A percentile compares a stretch with the other conserved stretches of the same genome.
These are phyloP conservation scores for Pulveroboletus sp. DNA, from an alignment of 768 basidiomycete species.

Conservation along the genomic window DNA sequence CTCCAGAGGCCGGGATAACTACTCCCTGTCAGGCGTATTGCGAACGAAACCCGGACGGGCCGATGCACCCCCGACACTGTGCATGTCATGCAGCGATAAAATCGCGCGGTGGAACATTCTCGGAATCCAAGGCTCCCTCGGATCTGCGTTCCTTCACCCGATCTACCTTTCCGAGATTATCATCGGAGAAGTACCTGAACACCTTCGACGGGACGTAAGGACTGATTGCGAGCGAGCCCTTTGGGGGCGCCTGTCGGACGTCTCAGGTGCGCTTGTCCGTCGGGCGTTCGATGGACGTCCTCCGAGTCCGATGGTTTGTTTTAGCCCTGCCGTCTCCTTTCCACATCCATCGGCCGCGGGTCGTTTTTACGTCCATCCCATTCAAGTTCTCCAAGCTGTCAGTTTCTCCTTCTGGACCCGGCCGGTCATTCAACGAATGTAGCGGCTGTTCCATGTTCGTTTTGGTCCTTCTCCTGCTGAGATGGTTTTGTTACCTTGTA, in stretches of 20 bases:
- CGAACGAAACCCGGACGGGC: slow-evolving; percentile 94
- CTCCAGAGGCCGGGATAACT: slow-evolving; percentile 78
- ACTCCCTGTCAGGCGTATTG: slow-evolving; percentile 65
- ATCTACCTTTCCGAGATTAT: slow-evolving; percentile 63
- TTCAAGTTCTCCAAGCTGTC: slow-evolving; percentile 55
- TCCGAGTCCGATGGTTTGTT: neutral
- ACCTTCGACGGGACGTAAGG: slow-evolving; percentile 37
- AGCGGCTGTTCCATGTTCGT: slow-evolving; percentile 10
- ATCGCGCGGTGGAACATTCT: slow-evolving; percentile 82
- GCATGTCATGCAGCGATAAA: slow-evolving; percentile 95
- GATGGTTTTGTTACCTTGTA: slow-evolving; percentile 23
- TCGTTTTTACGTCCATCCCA: slow-evolving; percentile 54
- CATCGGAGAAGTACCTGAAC: slow-evolving; percentile 62
- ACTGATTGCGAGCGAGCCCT: slow-evolving; percentile 70
- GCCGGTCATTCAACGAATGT: slow-evolving; percentile 69
- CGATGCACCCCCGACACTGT: slow-evolving; percentile 76
- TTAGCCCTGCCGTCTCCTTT: slow-evolving; percentile 49
- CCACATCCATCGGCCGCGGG: slow-evolving; percentile 41
- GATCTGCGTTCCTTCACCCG: slow-evolving; percentile 49
- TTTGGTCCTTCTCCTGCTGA: neutral
- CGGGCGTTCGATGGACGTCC: neutral
- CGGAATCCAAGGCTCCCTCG: slow-evolving; percentile 83
- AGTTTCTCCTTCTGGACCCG: slow-evolving; percentile 28
- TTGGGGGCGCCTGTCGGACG: slow-evolving; percentile 45
- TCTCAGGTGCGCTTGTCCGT: slow-evolving; percentile 34